Percentiles rank a stretch among this genome's conserved stretches.
Conservation (phyloP, 2,329 filamentous ascomycete species). For the Verticillium albo-atrum region DNA sequence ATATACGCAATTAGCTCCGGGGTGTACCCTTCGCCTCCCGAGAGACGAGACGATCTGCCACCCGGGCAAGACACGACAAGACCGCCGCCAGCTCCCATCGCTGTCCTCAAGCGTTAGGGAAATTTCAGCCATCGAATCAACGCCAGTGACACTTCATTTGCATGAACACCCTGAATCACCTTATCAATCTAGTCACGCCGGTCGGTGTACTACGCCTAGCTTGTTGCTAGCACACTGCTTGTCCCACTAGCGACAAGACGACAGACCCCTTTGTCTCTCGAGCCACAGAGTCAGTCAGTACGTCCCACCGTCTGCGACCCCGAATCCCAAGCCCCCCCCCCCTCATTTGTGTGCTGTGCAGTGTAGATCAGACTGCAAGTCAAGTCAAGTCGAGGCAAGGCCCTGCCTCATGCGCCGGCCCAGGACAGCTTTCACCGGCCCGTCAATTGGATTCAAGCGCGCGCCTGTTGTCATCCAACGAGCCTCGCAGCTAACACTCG, state of each 20-base stretch:
- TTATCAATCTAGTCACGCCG: neutral
- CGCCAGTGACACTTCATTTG: neutral
- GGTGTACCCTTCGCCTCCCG: neutral
- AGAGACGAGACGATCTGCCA: neutral
- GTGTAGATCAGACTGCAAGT: neutral
- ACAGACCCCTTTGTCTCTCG: neutral
- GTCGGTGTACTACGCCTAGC: neutral
- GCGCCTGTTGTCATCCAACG: neutral
- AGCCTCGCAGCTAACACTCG: neutral
- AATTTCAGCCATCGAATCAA: neutral
- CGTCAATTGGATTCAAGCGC: neutral
- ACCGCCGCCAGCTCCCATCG: neutral
- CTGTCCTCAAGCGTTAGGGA: neutral
- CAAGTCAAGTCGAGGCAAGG: no score
- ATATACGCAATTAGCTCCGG: neutral
- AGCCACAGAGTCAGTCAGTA: neutral
- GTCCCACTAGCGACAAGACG: neutral
- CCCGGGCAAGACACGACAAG: neutral
- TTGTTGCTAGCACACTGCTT: neutral
- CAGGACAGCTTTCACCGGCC: neutral
- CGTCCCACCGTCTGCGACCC: neutral
- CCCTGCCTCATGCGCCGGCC: neutral
- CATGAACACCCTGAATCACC: neutral
- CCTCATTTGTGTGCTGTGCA: neutral
- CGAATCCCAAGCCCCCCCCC: neutral